Evolutionary conservation across 1,284 basidiomycete species (phyloP).

Genomic region (Microbotryum intermedium): DNA sequence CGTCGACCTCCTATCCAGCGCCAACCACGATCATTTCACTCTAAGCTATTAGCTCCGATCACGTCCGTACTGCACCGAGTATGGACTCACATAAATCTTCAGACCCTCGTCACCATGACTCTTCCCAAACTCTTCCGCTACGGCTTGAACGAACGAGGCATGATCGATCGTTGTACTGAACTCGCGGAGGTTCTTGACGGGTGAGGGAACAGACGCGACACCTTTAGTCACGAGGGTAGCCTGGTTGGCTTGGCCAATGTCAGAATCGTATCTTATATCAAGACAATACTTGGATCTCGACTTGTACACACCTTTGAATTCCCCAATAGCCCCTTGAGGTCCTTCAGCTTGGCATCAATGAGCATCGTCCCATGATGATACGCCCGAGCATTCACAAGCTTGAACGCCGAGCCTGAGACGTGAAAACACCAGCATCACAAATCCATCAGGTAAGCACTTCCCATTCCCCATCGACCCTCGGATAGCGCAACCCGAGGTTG

Average conservation of each 20-base stretch:
- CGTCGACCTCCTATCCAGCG: conserved; percentile 45
- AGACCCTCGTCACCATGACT: conserved; percentile 47
- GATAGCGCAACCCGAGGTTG: conserved; percentile 1
- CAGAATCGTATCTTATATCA: background rate
- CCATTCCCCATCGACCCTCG: background rate
- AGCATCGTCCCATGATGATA: conserved; percentile 99
- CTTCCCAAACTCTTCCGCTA: conserved; percentile 60
- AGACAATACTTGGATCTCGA: background rate
- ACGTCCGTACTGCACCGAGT: conserved; percentile 3
- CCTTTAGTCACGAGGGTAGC: conserved; percentile 72
- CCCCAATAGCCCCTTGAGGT: conserved; percentile 62
- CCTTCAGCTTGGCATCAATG: conserved; percentile 65
- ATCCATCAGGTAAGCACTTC: background rate
- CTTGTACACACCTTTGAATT: conserved; percentile 54
- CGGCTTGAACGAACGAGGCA: conserved; percentile 59
- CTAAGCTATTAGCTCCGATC: background rate
- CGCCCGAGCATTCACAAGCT: conserved; percentile 79
- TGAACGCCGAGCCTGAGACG: conserved; percentile 97
- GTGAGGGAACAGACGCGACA: conserved; percentile 82
- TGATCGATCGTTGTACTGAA: conserved; percentile 51
- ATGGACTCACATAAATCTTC: conserved; percentile 20
- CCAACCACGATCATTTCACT: conserved; percentile 32
- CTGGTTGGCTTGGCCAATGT: conserved; percentile 47
- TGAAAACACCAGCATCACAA: conserved; percentile 39
- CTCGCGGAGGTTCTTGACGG: conserved; percentile 72